phyloP scores from a whole-genome alignment of 345 rosid species.

The Zanthoxylum bungeanum region DNA sequence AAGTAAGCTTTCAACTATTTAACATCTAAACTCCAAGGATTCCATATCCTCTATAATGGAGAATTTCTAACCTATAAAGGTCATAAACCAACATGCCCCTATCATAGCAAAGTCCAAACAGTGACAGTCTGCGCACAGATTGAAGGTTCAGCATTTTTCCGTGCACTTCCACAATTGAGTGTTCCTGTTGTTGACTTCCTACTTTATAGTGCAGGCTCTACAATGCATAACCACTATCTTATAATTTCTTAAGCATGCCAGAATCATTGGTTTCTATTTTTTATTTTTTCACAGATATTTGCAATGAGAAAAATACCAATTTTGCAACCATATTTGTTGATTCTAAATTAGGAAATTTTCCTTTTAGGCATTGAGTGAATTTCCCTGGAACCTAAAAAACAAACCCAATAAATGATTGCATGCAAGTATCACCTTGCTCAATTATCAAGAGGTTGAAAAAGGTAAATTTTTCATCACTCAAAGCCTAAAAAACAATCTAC shows the following conservation, averaged over 20 bases:
- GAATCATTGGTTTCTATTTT: too few species aligned
- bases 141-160: neutral
- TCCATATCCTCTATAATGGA: too few species aligned
- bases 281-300: neutral
- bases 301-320: neutral
- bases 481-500: neutral
- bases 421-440: slow-evolving; percentile 12
- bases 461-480: too few species aligned
- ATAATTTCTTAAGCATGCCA: neutral
- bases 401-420: neutral
- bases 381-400: neutral
- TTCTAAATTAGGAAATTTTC: neutral
- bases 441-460: slow-evolving; percentile 1
- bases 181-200: neutral
- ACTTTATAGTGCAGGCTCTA: neutral
- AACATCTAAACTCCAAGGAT: too few species aligned
- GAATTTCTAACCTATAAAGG: too few species aligned
- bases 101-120: too few species aligned
- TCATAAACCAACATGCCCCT: too few species aligned
- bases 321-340: neutral
- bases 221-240: neutral
- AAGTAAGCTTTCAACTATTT: too few species aligned
- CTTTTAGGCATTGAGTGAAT: neutral
- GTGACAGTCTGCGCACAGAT: neutral
- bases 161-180: neutral